These are phyloP conservation scores for Alternaria conjuncta DNA, from an alignment of 2,329 filamentous ascomycete genomes.

Conservation along the genomic window DNA sequence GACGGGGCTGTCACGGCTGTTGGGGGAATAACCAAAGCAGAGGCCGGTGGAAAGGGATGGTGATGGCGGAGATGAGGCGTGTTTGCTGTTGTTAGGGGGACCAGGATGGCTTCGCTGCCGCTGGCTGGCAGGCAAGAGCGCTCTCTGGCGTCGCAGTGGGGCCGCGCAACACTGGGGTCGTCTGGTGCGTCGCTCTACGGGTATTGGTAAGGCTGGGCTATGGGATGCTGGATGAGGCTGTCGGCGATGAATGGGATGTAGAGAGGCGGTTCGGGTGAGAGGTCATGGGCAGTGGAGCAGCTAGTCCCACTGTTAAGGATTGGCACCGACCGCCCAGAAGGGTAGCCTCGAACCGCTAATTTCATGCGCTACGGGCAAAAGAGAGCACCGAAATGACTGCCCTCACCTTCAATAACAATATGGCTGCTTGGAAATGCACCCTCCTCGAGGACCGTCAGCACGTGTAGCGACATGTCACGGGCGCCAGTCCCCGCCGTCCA, in stretches of 20 bases:
- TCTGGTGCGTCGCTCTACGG: not conserved
- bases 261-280: slow-evolving; percentile 25
- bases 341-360: slow-evolving; percentile 21
- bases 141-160: slow-evolving; percentile 13
- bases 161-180: slow-evolving; percentile 16
- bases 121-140: slow-evolving; percentile 14
- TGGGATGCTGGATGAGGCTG: slow-evolving; percentile 39
- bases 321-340: slow-evolving; percentile 10
- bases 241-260: slow-evolving; percentile 31
- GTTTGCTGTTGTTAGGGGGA: slow-evolving; percentile 44
- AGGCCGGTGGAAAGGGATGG: slow-evolving; percentile 21
- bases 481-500: not conserved
- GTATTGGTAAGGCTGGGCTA: slow-evolving; percentile 16
- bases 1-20: not conserved
- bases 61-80: slow-evolving; percentile 38
- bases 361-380: slow-evolving; percentile 15
- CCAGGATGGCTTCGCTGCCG: slow-evolving; percentile 19
- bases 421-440: not conserved
- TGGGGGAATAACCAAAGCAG: slow-evolving; percentile 7
- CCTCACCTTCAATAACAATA: not conserved
- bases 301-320: slow-evolving; percentile 6
- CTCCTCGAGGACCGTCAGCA: not conserved
- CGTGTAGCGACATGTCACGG: not conserved
- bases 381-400: not conserved
- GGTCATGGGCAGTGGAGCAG: slow-evolving; percentile 27